Evolutionary conservation across 768 basidiomycete genomes (phyloP).

Genomic region (Serendipita indica): DNA sequence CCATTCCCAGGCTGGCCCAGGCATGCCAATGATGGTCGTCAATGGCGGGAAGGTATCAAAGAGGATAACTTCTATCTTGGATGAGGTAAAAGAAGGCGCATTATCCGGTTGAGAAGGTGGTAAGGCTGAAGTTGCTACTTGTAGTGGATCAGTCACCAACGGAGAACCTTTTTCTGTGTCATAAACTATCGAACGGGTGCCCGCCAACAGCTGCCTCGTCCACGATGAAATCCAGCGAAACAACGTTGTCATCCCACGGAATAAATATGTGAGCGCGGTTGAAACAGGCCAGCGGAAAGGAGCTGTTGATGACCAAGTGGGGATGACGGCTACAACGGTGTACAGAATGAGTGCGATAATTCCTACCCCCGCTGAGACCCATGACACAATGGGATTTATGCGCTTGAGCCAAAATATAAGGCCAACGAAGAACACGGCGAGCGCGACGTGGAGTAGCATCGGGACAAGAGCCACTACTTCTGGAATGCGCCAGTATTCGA

Average conservation of each 20-base stretch:
- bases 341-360: neutral
- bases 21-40: too few relatives aligned
- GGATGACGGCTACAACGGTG: neutral
- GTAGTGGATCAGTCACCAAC: too few relatives aligned
- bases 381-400: neutral
- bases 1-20: too few relatives aligned
- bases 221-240: neutral
- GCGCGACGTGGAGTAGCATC: conserved; percentile 6
- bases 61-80: too few relatives aligned
- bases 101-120: neutral
- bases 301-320: neutral
- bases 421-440: conserved; percentile 3
- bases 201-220: neutral
- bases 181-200: neutral
- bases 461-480: neutral
- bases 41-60: too few relatives aligned
- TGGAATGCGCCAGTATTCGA: neutral
- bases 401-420: neutral
- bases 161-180: neutral
- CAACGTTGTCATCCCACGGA: neutral
- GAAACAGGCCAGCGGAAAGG: neutral
- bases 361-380: neutral
- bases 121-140: too few relatives aligned
- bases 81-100: too few relatives aligned
- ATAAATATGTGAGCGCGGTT: neutral